A percentile compares a stretch with the other conserved stretches of the same genome.
phyloP scores from a whole-genome alignment of 2,329 filamentous ascomycete species.

The Epichloe coenophiala region DNA sequence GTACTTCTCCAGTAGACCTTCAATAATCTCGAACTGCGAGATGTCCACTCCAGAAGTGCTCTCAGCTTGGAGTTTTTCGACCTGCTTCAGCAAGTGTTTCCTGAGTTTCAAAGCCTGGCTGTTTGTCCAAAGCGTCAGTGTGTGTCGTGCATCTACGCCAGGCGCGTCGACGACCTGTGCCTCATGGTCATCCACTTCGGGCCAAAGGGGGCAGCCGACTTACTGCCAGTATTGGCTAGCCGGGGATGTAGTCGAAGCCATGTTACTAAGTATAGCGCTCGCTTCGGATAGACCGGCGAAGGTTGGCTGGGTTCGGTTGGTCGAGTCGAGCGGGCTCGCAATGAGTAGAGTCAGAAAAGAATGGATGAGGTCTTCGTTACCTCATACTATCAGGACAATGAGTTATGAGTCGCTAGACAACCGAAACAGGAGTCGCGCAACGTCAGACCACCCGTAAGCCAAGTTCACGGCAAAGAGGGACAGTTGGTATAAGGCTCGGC shows the following conservation, averaged over 20 bases:
- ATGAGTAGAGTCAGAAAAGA: slow-evolving; percentile 1
- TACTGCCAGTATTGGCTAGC: slow-evolving; percentile 27
- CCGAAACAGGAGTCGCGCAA: slow-evolving; percentile 6
- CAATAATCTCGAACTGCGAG: slow-evolving; percentile 30
- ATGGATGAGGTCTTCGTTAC: slow-evolving; percentile 14
- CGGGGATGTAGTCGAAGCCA: slow-evolving; percentile 12
- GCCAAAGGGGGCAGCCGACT: slow-evolving; percentile 9
- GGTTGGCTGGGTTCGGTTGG: neutral
- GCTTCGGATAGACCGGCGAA: slow-evolving; percentile 4
- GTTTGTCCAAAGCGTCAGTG: slow-evolving; percentile 7
- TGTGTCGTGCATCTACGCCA: neutral
- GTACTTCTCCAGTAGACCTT: slow-evolving; percentile 24
- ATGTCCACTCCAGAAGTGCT: slow-evolving; percentile 22
- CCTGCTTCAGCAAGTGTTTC: slow-evolving; percentile 28
- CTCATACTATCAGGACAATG: slow-evolving; percentile 21
- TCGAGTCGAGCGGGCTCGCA: neutral
- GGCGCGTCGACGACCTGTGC: neutral
- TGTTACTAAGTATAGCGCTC: neutral
- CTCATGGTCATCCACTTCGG: neutral
- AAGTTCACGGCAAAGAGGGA: slow-evolving; percentile 12
- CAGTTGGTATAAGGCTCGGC: slow-evolving; percentile 20
- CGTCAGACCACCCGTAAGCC: slow-evolving; percentile 22
- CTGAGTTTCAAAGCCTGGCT: slow-evolving; percentile 31
- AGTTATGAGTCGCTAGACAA: slow-evolving; percentile 12
- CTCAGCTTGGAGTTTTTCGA: slow-evolving; percentile 27